These are phyloP conservation scores for Entomortierella lignicola DNA, from an alignment of 192 early-diverging fungal species.

Conservation along the genomic window DNA sequence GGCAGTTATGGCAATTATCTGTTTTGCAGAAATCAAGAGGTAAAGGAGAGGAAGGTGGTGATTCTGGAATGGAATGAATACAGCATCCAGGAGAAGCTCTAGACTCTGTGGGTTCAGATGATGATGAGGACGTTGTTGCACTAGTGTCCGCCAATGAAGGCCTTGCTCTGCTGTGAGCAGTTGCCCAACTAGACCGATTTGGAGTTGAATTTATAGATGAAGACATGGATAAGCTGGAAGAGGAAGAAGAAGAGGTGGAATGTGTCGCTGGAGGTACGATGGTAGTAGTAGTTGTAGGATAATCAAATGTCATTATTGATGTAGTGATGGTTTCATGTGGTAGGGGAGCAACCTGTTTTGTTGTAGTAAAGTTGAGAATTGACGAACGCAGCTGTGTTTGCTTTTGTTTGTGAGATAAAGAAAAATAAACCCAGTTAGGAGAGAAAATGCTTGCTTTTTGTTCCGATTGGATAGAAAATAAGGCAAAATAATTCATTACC, in stretches of 20 bases:
- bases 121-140: too few species aligned
- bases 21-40: conserved; percentile 12
- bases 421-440: not conserved
- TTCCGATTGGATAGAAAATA: too few species aligned
- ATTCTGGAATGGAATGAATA: conserved; percentile 3
- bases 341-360: not conserved
- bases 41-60: conserved; percentile 26
- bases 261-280: not conserved
- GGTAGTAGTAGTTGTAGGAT: not conserved
- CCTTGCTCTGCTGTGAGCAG: not conserved
- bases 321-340: not conserved
- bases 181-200: not conserved
- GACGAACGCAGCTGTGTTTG: not conserved
- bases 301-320: not conserved
- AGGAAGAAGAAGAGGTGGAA: conserved; percentile 7
- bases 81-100: too few species aligned
- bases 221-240: conserved; percentile 4
- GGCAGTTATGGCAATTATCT: not conserved
- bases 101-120: too few species aligned
- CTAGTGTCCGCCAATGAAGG: conserved; percentile 5
- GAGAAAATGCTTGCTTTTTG: not conserved
- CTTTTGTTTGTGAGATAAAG: not conserved
- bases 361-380: not conserved
- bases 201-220: not conserved
- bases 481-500: not conserved